Percentiles rank a stretch among this genome's conserved stretches.
phyloP scores from a whole-genome alignment of 805 yeast species.

The Wickerhamomyces sydowiorum region DNA sequence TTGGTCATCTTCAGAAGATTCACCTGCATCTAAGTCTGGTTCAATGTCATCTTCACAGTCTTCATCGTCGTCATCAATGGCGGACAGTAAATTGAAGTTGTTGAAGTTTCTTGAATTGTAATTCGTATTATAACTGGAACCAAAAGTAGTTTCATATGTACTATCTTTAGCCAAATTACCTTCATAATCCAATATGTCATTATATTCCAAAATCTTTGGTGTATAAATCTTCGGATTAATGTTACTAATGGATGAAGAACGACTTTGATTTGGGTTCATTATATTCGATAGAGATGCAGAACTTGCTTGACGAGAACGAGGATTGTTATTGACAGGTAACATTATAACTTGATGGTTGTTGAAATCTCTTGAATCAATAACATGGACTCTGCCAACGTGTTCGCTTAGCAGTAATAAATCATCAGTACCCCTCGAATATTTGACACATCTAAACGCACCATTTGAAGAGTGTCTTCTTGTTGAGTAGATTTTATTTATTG shows the following conservation, averaged over 20 bases:
- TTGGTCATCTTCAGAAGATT: constrained; percentile 1
- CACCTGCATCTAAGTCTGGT: constrained; percentile 13
- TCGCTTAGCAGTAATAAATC: constrained; percentile 76
- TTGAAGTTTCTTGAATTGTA: constrained; percentile 16
- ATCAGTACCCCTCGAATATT: constrained; percentile 60
- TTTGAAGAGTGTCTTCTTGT: constrained; percentile 48
- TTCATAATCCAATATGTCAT: constrained; percentile 18
- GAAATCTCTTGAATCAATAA: constrained; percentile 72
- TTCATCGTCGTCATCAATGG: constrained; percentile 12
- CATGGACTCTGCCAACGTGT: constrained; percentile 82
- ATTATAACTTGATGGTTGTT: constrained; percentile 71
- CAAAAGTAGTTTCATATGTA: neutral
- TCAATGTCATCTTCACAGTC: constrained; percentile 18
- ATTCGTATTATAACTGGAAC: neutral
- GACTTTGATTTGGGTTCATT: neutral
- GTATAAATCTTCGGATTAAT: constrained; percentile 3
- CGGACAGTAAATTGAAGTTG: constrained; percentile 18
- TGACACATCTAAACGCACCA: constrained; percentile 65
- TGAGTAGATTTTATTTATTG: constrained; percentile 50
- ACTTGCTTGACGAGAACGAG: constrained; percentile 3
- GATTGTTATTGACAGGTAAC: constrained; percentile 38
- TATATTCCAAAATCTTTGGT: constrained; percentile 20
- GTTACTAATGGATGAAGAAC: neutral
- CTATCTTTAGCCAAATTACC: constrained; percentile 1
- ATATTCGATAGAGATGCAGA: constrained; percentile 4